These are phyloP conservation scores for Phytophthora chlamydospora DNA, from an alignment of 352 stramenopile genomes.

Conservation along the genomic window DNA sequence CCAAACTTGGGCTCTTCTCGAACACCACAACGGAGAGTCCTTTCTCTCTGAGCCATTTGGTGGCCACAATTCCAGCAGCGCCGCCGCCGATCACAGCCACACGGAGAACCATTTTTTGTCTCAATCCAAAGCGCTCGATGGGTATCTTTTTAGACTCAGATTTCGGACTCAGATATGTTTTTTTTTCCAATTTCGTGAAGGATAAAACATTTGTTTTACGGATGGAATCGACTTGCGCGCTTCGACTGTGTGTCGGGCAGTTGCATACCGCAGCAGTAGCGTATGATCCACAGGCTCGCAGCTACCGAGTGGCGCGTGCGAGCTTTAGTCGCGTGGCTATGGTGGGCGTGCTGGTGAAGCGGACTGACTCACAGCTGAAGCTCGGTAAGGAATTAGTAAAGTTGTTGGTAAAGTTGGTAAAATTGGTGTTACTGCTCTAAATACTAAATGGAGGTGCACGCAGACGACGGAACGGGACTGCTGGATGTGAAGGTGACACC, in stretches of 20 bases:
- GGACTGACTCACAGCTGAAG: slow-evolving; percentile 26
- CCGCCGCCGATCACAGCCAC: slow-evolving; percentile 61
- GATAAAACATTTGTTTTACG: slow-evolving; percentile 1
- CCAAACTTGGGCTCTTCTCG: slow-evolving; percentile 43
- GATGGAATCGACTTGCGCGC: slow-evolving; percentile 29
- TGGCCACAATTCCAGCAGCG: slow-evolving; percentile 57
- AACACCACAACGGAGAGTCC: slow-evolving; percentile 57
- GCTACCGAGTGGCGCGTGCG: slow-evolving; percentile 25
- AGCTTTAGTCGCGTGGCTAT: slow-evolving; percentile 36
- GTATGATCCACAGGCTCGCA: slow-evolving; percentile 19
- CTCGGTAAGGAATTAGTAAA: slow-evolving; percentile 37
- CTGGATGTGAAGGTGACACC: slow-evolving; percentile 31
- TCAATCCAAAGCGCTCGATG: neutral
- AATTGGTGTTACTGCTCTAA: neutral
- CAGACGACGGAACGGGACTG: slow-evolving; percentile 52
- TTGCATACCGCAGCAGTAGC: slow-evolving; percentile 26
- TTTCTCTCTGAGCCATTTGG: slow-evolving; percentile 46
- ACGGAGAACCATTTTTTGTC: slow-evolving; percentile 7
- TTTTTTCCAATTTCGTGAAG: neutral
- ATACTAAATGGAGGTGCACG: slow-evolving; percentile 1
- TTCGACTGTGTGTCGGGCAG: slow-evolving; percentile 43
- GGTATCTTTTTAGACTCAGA: slow-evolving; percentile 6
- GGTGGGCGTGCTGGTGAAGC: slow-evolving; percentile 39
- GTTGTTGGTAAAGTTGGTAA: neutral
- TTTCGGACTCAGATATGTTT: slow-evolving; percentile 2